Base-by-base conservation (phyloP, 2,329 filamentous ascomycete species). In the Fusarium graminum region DNA sequence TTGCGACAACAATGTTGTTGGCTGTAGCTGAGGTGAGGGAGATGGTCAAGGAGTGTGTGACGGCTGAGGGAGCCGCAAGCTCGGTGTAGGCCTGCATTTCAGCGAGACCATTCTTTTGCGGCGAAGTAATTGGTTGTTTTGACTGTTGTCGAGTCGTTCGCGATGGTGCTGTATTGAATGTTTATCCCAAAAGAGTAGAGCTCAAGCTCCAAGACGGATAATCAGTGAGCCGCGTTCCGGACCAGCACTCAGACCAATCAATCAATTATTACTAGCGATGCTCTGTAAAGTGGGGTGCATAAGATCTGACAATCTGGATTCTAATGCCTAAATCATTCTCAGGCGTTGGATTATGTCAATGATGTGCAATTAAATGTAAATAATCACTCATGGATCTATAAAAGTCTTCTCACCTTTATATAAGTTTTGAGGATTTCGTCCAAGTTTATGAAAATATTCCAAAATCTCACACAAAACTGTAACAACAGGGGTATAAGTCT, bases 41-140 rank as follows among this genome's bases (percentile, higher is more conserved):
- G 39, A 97, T 81, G 61, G 84, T 86, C 74, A 97, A 81, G 67
- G 94, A 92, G 81, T 97, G 91, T 74, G 93, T 94, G 80, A 98
- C 93, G 77, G 94, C 94, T 77, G 94, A 96, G 53, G 95, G 94
- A 82, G 94, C 92, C 78, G 93, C 89, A 78, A 99, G 85, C 85
- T 99, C 95, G 75, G 93, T 94, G 82, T 98, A 98, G 85, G 93
- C 97, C 87, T 98, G 94, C 94, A 98, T 98, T 45, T 69, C 68
- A 66, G 74, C 76, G 72, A 71, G 67, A 74, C 70, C 79, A 80
- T 79, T 73, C 69, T 76, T 73, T 65, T 67, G 51, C 66, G 62
- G 56, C 42, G 38, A 52, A 59, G 50, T 65, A 34, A 66, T 47
- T 54, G 59, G 68, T 56, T 71, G 68, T 34, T 54, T 57, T 63